Percentiles rank a stretch among this genome's conserved stretches.
Conservation (phyloP, 1,284 basidiomycete species). For the Vanrija sp. region DNA sequence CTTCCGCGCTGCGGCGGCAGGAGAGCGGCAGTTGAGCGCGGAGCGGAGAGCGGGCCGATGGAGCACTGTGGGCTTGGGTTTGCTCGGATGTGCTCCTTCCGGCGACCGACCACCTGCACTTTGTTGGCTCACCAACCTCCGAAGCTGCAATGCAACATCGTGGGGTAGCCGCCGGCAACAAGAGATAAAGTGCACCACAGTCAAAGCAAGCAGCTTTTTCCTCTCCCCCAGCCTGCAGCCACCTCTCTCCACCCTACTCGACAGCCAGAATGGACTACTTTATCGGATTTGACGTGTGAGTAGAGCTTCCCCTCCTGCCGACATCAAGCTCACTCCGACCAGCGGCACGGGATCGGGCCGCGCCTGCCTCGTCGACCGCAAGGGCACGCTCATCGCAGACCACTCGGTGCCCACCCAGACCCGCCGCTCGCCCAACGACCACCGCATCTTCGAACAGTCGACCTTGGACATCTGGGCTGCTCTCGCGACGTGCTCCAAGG, state of each 20-base stretch:
- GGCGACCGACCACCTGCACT: no score
- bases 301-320: background rate
- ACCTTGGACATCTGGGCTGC: constrained; percentile 81
- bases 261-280: constrained; percentile 46
- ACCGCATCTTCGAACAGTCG: constrained; percentile 79
- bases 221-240: background rate
- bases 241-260: background rate
- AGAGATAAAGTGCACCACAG: background rate
- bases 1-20: no score
- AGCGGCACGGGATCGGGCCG: constrained; percentile 89
- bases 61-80: no score
- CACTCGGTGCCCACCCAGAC: constrained; percentile 68
- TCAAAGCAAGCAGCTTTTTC: background rate
- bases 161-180: background rate
- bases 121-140: background rate
- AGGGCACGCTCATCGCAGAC: constrained; percentile 69
- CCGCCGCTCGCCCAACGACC: constrained; percentile 76
- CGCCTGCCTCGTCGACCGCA: constrained; percentile 72
- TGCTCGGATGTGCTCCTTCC: no score
- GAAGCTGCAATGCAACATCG: background rate
- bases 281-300: constrained; percentile 59
- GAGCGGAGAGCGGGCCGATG: no score
- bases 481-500: constrained; percentile 66
- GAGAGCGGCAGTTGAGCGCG: no score
- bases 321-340: constrained; percentile 12